Evolutionary conservation across 1,139 yeast genomes (phyloP).

Genomic region (Saccharomyces hybrid): DNA sequence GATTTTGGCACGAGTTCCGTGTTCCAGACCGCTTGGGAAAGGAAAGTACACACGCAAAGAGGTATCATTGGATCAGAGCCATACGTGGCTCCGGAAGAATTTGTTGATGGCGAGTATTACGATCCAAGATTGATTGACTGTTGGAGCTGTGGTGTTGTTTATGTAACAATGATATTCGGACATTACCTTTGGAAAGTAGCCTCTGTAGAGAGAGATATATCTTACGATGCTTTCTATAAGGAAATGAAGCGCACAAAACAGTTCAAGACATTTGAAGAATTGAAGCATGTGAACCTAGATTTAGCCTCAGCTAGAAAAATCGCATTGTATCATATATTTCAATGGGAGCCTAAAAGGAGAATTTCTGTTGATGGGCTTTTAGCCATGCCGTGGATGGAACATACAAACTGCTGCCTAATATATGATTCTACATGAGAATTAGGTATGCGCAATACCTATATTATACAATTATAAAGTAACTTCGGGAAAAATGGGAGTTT

Average conservation of each 20-base stretch:
- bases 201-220: constrained; percentile 24
- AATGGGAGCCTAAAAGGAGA: constrained; percentile 45
- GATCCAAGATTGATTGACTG: constrained; percentile 56
- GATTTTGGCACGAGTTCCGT: constrained; percentile 71
- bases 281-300: constrained; percentile 28
- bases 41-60: constrained; percentile 39
- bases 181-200: constrained; percentile 46
- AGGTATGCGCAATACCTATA: neutral
- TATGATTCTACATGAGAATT: constrained; percentile 6
- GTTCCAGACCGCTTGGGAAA: constrained; percentile 62
- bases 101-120: constrained; percentile 36
- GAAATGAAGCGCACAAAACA: constrained; percentile 32
- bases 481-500: neutral
- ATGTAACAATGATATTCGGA: constrained; percentile 44
- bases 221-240: constrained; percentile 16
- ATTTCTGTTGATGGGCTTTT: constrained; percentile 36
- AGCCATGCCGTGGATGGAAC: constrained; percentile 43
- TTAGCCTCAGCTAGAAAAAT: constrained; percentile 37
- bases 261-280: constrained; percentile 23
- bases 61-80: constrained; percentile 72
- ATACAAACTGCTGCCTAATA: constrained; percentile 39
- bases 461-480: neutral
- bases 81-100: constrained; percentile 67
- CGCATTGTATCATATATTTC: constrained; percentile 48
- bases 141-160: constrained; percentile 62